Percentiles rank a stretch among this genome's conserved stretches.
Conservation (phyloP, 1,139 yeast genomes). For the Tardiomyces digboiensis region DNA sequence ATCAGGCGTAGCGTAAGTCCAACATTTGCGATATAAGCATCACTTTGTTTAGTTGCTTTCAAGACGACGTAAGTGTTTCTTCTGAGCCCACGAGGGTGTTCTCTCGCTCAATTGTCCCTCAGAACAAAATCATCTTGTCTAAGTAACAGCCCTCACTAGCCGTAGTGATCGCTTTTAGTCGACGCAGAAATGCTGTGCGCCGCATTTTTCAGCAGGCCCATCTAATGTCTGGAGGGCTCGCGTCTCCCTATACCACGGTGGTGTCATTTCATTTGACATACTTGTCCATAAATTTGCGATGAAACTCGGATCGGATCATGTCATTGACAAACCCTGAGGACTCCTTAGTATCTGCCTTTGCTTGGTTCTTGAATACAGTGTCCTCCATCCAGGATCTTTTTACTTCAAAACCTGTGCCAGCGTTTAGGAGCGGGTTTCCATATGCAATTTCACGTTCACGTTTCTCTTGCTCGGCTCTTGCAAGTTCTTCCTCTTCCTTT, state of each 20-base stretch:
- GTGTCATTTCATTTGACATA: slow-evolving; percentile 37
- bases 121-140: too few relatives aligned
- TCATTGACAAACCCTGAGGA: slow-evolving; percentile 46
- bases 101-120: too few relatives aligned
- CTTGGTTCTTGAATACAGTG: slow-evolving; percentile 37
- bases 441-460: slow-evolving; percentile 27
- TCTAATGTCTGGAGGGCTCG: neutral
- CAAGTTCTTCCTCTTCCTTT: slow-evolving; percentile 25
- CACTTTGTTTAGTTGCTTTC: too few relatives aligned
- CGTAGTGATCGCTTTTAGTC: too few relatives aligned
- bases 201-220: too few relatives aligned
- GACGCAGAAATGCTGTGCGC: too few relatives aligned
- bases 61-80: too few relatives aligned
- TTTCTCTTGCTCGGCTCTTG: slow-evolving; percentile 25
- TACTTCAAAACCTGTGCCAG: slow-evolving; percentile 15
- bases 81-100: too few relatives aligned
- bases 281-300: slow-evolving; percentile 58
- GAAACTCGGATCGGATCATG: slow-evolving; percentile 58
- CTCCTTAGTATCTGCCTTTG: slow-evolving; percentile 17
- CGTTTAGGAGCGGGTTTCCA: slow-evolving; percentile 38
- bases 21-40: too few relatives aligned
- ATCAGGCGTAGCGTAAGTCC: too few relatives aligned
- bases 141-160: too few relatives aligned
- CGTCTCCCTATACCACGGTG: neutral
- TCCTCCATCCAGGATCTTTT: slow-evolving; percentile 38